phyloP scores from a whole-genome alignment of 2,329 filamentous ascomycete species.

The Coniochaeta pulveracea region DNA sequence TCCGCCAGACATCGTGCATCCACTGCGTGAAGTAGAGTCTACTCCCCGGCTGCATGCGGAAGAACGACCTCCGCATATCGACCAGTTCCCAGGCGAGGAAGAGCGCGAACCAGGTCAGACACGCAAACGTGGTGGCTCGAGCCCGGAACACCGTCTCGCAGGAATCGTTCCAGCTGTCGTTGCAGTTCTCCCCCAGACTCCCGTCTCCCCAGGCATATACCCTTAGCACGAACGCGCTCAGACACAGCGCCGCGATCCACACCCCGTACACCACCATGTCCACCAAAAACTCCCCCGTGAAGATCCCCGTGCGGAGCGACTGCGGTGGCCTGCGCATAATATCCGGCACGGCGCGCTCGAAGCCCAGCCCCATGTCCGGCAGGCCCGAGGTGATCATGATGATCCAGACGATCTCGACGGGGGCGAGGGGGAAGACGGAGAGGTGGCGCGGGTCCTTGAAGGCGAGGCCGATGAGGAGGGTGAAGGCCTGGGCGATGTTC shows the following conservation, averaged over 20 bases:
- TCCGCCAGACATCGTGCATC: conserved; percentile 53
- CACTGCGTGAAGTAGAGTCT: conserved; percentile 37
- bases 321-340: conserved; percentile 57
- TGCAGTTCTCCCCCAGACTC: conserved; percentile 44
- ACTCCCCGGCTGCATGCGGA: conserved; percentile 48
- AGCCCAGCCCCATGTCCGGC: conserved; percentile 59
- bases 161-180: conserved; percentile 33
- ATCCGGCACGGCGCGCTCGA: conserved; percentile 58
- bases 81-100: conserved; percentile 66
- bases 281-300: conserved; percentile 51
- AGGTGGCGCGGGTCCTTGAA: conserved; percentile 50
- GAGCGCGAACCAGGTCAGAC: conserved; percentile 55
- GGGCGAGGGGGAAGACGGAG: conserved; percentile 60
- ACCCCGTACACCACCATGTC: conserved; percentile 58
- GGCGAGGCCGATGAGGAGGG: conserved; percentile 55
- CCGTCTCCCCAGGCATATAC: conserved; percentile 38
- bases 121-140: conserved; percentile 58
- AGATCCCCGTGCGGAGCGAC: conserved; percentile 46
- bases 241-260: conserved; percentile 50
- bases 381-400: conserved; percentile 65
- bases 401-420: conserved; percentile 66
- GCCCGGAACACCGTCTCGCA: conserved; percentile 53
- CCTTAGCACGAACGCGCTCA: conserved; percentile 49
- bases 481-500: conserved; percentile 59
- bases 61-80: conserved; percentile 58